Evolutionary conservation across 1,284 basidiomycete genomes (phyloP), one percentile per base, ranked within the genome.

Genomic region (Stygiomarasmius scandens): DNA sequence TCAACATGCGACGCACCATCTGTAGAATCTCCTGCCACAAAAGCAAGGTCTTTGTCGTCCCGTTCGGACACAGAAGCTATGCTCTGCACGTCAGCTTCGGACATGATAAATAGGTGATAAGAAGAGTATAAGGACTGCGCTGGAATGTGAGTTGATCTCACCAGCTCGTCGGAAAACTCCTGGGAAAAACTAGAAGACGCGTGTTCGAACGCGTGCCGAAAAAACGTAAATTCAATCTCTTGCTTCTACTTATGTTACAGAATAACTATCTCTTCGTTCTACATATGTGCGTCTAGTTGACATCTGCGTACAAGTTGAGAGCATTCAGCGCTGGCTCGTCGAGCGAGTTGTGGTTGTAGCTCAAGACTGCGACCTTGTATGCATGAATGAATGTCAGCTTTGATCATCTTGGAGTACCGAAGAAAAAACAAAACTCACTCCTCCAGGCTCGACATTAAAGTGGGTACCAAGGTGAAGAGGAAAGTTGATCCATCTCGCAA

Each of bases 361-460:
- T 79, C 16, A 92, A 74, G 48, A 91, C 79, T 8, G 86, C 80
- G 54, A 91, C 79, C 89, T 90, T 62, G 56, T 58, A 23, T 55
- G 61, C 24, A 49, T 59, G 55, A 59, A 58, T n/a, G 56, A 52
- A 55, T 43, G 54, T 49, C 54, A 52, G 45, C 12, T 14, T 25
- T 32, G 4, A 32, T 14, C 27, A 58, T n/a, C n/a, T n/a, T n/a
- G n/a, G n/a, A 46, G 25, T 6, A n/a, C 50, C 5, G 24, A 14
- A 32, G 49, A 9, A 10, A 36, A 32, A n/a, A 43, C 50, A 54
- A 45, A 8, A 73, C 85, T 68, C 71, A 91, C 89, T 58, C 90
- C 89, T 61, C 86, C 90, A 2, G 92, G 85, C 66, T 92, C 90
- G 36, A 93, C 86, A 59, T 90, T 90, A 69, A 94, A 90, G 68